Base-by-base conservation (phyloP, 2,329 filamentous ascomycete species). In the Aureobasidium sp. region DNA sequence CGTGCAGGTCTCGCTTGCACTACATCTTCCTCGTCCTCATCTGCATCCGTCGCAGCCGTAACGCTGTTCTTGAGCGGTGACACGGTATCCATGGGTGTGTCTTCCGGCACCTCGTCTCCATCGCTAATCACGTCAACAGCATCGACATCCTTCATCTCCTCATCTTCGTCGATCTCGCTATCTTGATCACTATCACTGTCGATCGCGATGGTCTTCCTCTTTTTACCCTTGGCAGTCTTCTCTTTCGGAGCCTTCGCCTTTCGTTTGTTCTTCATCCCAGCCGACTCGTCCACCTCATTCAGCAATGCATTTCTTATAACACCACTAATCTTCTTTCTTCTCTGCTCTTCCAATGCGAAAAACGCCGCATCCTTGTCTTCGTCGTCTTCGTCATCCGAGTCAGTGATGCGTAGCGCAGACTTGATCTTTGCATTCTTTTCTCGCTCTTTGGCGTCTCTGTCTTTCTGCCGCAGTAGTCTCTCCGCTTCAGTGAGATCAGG, bases 341-440 rank as follows among this genome's bases (percentile, higher is more conserved):
- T 79, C 66, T 81, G 77, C 72, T 87, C 85, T 74, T 97, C 92
- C 17, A 83, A 81, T 2, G 82, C 85, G 74, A 93, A 97, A 75
- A 97, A 97, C 22, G 83, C 85, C 24, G 72, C 78, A 74, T 89
- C 84, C 62, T 84, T 83, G 50, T 91, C 90, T 37, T 82, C 85
- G 69, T 96, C 91, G n/a, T 83, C 87, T 67, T 96, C 91, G 59
- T 97, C 94, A 71, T 97, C 94, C 67, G 88, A 91, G 40, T 87
- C 86, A 62, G 88, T 84, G 56, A 99, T 88, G 68, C 86, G 93
- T 42, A 93, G 75, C 27, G 87, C 86, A 68, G 89, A 95, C 79
- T 97, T 97, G 76, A 94, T 88, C 71, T 88, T 89, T 35, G 80
- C 79, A 53, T 85, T 81, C 74, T 91, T 91, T 69, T 92, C 90